Conservation (phyloP, 495 filamentous ascomycete genomes). For the Podospora pseudoanserina region DNA sequence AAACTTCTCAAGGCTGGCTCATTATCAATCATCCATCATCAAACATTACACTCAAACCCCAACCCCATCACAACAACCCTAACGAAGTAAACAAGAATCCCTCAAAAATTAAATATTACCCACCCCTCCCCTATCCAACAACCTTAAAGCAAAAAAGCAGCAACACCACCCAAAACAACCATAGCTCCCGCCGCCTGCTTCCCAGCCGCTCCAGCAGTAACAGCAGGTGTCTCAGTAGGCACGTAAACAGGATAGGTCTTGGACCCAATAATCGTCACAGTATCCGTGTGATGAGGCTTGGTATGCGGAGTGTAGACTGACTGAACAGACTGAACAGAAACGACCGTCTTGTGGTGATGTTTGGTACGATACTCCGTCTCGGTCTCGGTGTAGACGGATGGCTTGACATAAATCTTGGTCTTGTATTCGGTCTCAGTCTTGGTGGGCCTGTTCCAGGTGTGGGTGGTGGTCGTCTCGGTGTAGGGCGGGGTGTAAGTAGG, state of each 20-base stretch:
- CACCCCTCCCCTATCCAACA: background rate
- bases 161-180: slow-evolving; percentile 15
- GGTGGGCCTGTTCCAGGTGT: slow-evolving; percentile 6
- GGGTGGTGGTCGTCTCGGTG: slow-evolving; percentile 4
- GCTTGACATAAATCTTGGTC: slow-evolving; percentile 13
- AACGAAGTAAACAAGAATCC: background rate
- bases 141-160: slow-evolving; percentile 13
- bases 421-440: slow-evolving; percentile 1
- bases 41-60: background rate
- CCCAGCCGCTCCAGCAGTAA: slow-evolving; percentile 12
- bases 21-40: too few relatives aligned
- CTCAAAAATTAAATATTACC: background rate
- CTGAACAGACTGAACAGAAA: background rate
- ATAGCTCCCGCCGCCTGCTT: slow-evolving; percentile 18
- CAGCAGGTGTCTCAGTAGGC: background rate
- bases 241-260: background rate
- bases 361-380: background rate
- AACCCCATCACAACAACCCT: background rate
- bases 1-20: too few relatives aligned
- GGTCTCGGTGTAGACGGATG: background rate
- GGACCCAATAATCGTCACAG: background rate
- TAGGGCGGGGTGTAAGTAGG: background rate
- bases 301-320: background rate
- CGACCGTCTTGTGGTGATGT: background rate
- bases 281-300: background rate